phyloP scores from a whole-genome alignment of 768 basidiomycete genomes.

The Trametes coccinea region DNA sequence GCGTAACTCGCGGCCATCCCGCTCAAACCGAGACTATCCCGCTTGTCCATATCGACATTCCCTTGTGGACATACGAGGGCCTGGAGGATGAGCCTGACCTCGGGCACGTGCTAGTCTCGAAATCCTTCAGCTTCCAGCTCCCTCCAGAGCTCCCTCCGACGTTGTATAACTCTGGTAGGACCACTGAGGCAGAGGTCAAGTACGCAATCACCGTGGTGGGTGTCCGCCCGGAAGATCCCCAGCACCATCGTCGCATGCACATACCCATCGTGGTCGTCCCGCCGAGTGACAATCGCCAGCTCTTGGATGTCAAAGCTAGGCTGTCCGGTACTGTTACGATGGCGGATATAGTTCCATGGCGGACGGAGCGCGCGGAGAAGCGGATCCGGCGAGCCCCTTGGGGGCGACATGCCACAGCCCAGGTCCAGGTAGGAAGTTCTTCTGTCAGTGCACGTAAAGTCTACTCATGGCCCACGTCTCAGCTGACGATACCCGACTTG shows the following conservation, averaged over 20 bases:
- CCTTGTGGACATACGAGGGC: slow-evolving; percentile 15
- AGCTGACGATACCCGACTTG: slow-evolving; percentile 17
- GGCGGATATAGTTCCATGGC: background rate
- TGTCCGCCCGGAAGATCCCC: slow-evolving; percentile 7
- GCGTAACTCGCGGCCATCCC: background rate
- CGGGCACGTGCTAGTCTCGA: slow-evolving; percentile 5
- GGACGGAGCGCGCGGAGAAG: background rate
- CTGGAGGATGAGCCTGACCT: background rate
- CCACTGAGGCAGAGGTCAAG: slow-evolving; percentile 14
- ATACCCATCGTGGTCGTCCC: slow-evolving; percentile 17
- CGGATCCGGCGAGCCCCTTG: slow-evolving; percentile 10
- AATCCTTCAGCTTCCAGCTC: slow-evolving; percentile 18
- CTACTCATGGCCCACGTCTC: no score
- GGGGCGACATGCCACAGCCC: slow-evolving; percentile 9
- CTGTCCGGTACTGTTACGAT: background rate
- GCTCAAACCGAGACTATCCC: background rate
- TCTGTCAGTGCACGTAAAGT: background rate
- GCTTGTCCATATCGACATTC: background rate
- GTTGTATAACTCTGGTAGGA: slow-evolving; percentile 2
- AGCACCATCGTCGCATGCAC: slow-evolving; percentile 5
- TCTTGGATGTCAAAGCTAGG: background rate
- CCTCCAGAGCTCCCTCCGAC: slow-evolving; percentile 13
- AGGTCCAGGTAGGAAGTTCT: slow-evolving; percentile 6
- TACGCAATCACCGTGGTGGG: slow-evolving; percentile 14
- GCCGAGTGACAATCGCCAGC: background rate